Conservation (phyloP, 2,329 filamentous ascomycete genomes). For the Calonectria hongkongensis region DNA sequence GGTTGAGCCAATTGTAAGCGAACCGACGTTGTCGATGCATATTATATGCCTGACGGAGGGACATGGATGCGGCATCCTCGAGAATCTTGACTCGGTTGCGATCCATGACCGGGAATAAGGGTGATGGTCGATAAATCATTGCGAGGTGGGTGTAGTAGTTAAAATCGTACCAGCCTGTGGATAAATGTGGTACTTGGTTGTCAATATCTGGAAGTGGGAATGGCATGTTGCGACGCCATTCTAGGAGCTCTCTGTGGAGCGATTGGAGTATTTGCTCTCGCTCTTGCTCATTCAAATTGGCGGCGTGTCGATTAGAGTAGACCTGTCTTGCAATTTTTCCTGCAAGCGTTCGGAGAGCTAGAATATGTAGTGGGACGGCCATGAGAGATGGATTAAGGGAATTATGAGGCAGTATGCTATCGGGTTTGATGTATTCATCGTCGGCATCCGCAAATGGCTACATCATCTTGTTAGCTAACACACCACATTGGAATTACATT, state of each 20-base stretch:
- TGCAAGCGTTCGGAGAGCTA: conserved; percentile 63
- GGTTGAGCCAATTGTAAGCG: conserved; percentile 65
- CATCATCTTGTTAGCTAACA: not conserved
- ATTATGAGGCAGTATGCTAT: conserved; percentile 45
- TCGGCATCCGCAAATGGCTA: conserved; percentile 62
- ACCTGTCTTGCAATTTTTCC: conserved; percentile 63
- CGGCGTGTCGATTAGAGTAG: conserved; percentile 56
- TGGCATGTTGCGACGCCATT: conserved; percentile 67
- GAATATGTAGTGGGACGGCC: conserved; percentile 65
- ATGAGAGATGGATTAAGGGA: conserved; percentile 59
- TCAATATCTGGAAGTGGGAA: conserved; percentile 64
- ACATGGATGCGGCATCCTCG: conserved; percentile 63
- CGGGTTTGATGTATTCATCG: conserved; percentile 58
- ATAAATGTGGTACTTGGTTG: conserved; percentile 64
- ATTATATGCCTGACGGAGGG: conserved; percentile 63
- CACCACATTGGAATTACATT: not conserved
- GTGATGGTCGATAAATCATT: conserved; percentile 67
- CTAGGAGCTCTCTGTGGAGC: conserved; percentile 64
- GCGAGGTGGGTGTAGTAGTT: conserved; percentile 68
- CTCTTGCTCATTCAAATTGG: conserved; percentile 45
- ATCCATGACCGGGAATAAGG: conserved; percentile 62
- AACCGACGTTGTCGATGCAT: conserved; percentile 63
- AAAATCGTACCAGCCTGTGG: conserved; percentile 67
- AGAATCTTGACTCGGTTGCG: conserved; percentile 60
- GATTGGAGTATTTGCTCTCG: conserved; percentile 58